Conservation (phyloP, 495 filamentous ascomycete genomes). For the Penicillium arizonense region DNA sequence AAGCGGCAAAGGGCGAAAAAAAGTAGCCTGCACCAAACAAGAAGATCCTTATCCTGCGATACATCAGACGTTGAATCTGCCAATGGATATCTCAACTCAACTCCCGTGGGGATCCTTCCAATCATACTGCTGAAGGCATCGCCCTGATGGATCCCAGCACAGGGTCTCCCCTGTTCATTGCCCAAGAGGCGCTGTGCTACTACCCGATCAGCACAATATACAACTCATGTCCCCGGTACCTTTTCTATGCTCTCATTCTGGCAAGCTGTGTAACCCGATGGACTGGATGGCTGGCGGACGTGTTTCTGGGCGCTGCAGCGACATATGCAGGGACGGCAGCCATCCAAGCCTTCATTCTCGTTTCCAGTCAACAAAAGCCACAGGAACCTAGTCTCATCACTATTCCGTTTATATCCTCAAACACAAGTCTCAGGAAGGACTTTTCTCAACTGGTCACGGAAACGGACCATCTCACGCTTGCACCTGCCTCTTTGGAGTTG, state of each 20-base stretch:
- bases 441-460: constrained; percentile 29
- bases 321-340: constrained; percentile 37
- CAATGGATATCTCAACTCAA: background rate
- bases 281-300: constrained; percentile 34
- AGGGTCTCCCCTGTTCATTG: constrained; percentile 27
- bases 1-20: background rate
- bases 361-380: constrained; percentile 14
- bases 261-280: constrained; percentile 31
- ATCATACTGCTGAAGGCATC: background rate
- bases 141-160: background rate
- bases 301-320: constrained; percentile 32
- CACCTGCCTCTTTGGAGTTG: constrained; percentile 29
- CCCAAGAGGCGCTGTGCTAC: constrained; percentile 31
- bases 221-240: constrained; percentile 34
- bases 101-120: background rate
- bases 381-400: constrained; percentile 15
- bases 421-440: constrained; percentile 10
- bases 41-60: too few species aligned
- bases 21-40: background rate
- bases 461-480: constrained; percentile 14
- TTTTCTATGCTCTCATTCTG: constrained; percentile 33
- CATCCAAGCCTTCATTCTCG: constrained; percentile 34
- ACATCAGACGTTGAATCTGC: background rate
- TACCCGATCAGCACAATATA: constrained; percentile 39
- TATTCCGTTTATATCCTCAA: constrained; percentile 23